phyloP scores from a whole-genome alignment of 257 asterid species.

The Solanum paucissectum region DNA sequence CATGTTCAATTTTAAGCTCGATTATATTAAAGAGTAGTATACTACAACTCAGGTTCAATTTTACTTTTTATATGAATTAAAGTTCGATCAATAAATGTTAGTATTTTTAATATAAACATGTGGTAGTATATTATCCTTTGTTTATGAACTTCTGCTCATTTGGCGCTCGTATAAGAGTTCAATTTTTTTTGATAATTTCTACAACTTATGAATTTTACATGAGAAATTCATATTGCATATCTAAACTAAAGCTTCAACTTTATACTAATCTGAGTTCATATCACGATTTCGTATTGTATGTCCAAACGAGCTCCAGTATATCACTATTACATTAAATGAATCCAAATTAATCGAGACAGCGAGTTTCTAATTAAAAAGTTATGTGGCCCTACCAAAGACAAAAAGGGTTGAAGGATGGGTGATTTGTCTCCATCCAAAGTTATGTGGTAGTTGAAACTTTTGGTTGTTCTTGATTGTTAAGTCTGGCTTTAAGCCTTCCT shows the following conservation, averaged over 20 bases:
- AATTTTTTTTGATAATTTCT: too few relatives aligned
- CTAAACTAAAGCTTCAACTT: too few relatives aligned
- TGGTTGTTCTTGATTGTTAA: conserved; percentile 6
- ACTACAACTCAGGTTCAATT: background rate
- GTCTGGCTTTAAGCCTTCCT: background rate
- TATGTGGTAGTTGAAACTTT: conserved; percentile 6
- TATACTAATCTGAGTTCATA: too few relatives aligned
- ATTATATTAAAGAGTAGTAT: background rate
- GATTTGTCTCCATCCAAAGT: background rate
- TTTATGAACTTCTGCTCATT: too few relatives aligned
- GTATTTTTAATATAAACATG: background rate
- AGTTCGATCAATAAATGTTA: background rate
- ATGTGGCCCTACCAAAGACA: background rate
- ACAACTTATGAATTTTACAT: too few relatives aligned
- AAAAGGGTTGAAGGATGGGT: background rate
- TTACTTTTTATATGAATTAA: background rate
- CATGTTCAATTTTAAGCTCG: background rate
- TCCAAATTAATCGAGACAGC: background rate
- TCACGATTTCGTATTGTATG: too few relatives aligned
- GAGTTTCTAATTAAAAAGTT: background rate
- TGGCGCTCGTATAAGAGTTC: background rate
- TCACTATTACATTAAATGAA: background rate
- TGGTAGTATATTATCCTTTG: background rate
- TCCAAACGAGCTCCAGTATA: background rate
- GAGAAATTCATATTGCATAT: background rate